Evolutionary conservation across 1,139 yeast genomes (phyloP).

Genomic region (Blastobotrys malaysiensis): DNA sequence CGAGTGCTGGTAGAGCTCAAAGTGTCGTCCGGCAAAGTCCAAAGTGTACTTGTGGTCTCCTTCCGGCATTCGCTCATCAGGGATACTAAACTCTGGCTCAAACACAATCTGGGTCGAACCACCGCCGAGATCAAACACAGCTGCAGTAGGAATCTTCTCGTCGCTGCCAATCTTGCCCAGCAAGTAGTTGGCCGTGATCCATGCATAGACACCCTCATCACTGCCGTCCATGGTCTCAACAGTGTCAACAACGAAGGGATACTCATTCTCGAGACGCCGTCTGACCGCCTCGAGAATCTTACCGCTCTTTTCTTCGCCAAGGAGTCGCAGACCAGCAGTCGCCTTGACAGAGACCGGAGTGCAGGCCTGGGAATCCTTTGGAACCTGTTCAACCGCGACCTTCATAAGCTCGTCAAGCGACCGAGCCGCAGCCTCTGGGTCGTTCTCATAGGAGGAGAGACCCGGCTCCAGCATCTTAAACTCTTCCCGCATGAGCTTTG

Average conservation of each 20-base stretch:
- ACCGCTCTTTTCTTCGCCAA: slow-evolving; percentile 62
- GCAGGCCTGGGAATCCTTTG: slow-evolving; percentile 64
- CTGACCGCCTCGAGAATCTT: slow-evolving; percentile 73
- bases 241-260: slow-evolving; percentile 90
- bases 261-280: slow-evolving; percentile 64
- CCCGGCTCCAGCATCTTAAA: slow-evolving; percentile 94
- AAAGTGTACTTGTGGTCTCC: slow-evolving; percentile 87
- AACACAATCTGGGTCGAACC: slow-evolving; percentile 98
- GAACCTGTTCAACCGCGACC: slow-evolving; percentile 69
- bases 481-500: slow-evolving; percentile 67
- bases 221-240: slow-evolving; percentile 90
- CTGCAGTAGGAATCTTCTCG: slow-evolving; percentile 75
- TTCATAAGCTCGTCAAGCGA: slow-evolving; percentile 79
- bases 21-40: slow-evolving; percentile 73
- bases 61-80: slow-evolving; percentile 58
- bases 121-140: slow-evolving; percentile 96
- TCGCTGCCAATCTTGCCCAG: slow-evolving; percentile 84
- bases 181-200: slow-evolving; percentile 93
- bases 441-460: slow-evolving; percentile 75
- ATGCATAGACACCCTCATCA: slow-evolving; percentile 98
- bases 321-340: slow-evolving; percentile 89
- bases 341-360: slow-evolving; percentile 97
- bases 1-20: slow-evolving; percentile 85
- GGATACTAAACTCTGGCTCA: slow-evolving; percentile 64
- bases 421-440: slow-evolving; percentile 76